phyloP scores from a whole-genome alignment of 2,329 filamentous ascomycete species.

The Ramichloridium luteum region DNA sequence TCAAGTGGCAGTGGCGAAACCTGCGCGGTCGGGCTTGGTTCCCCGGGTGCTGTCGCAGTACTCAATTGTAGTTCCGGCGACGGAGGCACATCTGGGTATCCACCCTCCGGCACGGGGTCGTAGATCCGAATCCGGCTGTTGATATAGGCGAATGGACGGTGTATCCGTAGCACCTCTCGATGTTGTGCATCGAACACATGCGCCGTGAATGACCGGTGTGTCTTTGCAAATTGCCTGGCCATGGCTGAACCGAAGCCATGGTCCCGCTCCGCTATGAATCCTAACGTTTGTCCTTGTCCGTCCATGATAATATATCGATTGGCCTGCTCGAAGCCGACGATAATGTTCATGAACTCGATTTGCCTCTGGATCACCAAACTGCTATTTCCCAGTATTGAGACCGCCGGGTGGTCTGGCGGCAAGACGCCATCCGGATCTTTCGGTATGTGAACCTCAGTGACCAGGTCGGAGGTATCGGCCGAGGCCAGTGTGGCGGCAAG shows the following conservation, averaged over 20 bases:
- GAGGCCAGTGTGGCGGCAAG: conserved; percentile 35
- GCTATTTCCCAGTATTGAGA: conserved; percentile 47
- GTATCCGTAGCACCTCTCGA: conserved; percentile 49
- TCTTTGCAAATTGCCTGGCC: conserved; percentile 47
- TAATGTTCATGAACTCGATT: conserved; percentile 53
- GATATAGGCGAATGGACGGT: conserved; percentile 53
- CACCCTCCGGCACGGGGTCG: conserved; percentile 35
- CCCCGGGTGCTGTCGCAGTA: conserved; percentile 18
- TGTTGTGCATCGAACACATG: conserved; percentile 52
- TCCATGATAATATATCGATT: conserved; percentile 56
- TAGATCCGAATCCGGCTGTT: conserved; percentile 47
- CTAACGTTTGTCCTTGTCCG: conserved; percentile 49
- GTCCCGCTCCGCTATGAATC: conserved; percentile 53
- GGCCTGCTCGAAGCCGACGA: conserved; percentile 55
- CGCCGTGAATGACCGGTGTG: conserved; percentile 51
- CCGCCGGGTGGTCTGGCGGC: conserved; percentile 45
- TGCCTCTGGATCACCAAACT: conserved; percentile 51
- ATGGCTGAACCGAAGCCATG: conserved; percentile 45
- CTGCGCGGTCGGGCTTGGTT: conserved; percentile 35
- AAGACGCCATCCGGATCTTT: conserved; percentile 49
- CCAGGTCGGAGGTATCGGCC: conserved; percentile 36
- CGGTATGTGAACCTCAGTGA: conserved; percentile 49
- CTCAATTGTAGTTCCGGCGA: conserved; percentile 34
- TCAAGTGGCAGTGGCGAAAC: conserved; percentile 42
- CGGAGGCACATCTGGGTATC: conserved; percentile 13